phyloP scores from a whole-genome alignment of 805 yeast genomes.

The Wilhelminamyces savonicus region DNA sequence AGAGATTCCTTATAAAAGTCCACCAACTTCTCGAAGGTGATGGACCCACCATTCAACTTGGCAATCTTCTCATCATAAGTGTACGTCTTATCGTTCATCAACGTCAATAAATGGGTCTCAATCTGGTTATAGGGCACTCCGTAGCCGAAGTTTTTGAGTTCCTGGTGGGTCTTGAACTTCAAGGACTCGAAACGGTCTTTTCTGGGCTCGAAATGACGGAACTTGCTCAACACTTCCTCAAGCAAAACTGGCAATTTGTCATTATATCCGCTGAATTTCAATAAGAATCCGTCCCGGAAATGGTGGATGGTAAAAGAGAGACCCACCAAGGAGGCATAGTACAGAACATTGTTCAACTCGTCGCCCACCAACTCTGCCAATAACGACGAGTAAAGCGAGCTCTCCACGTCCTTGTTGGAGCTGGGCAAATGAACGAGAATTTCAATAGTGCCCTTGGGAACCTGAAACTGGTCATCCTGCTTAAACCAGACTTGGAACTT shows the following conservation, averaged over 20 bases:
- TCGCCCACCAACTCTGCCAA: constrained; percentile 71
- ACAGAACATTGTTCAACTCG: constrained; percentile 65
- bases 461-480: constrained; percentile 81
- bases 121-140: constrained; percentile 77
- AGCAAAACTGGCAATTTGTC: constrained; percentile 68
- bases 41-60: constrained; percentile 29
- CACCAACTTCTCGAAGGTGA: constrained; percentile 44
- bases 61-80: constrained; percentile 52
- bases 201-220: constrained; percentile 45
- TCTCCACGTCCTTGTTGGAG: constrained; percentile 51
- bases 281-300: constrained; percentile 63
- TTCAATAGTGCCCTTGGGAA: constrained; percentile 76
- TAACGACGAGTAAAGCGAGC: constrained; percentile 53
- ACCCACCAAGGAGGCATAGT: constrained; percentile 82
- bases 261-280: constrained; percentile 73
- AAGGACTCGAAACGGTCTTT: constrained; percentile 58
- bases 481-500: constrained; percentile 75
- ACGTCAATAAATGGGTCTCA: constrained; percentile 51
- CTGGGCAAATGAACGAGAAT: constrained; percentile 62
- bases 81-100: constrained; percentile 73
- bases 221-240: constrained; percentile 49
- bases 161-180: constrained; percentile 58
- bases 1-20: constrained; percentile 39
- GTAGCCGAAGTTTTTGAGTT: constrained; percentile 61
- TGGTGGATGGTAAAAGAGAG: constrained; percentile 50